A percentile compares a stretch with the other conserved stretches of the same genome.
phyloP scores from a whole-genome alignment of 345 rosid genomes.

The Iberis pinnata region DNA sequence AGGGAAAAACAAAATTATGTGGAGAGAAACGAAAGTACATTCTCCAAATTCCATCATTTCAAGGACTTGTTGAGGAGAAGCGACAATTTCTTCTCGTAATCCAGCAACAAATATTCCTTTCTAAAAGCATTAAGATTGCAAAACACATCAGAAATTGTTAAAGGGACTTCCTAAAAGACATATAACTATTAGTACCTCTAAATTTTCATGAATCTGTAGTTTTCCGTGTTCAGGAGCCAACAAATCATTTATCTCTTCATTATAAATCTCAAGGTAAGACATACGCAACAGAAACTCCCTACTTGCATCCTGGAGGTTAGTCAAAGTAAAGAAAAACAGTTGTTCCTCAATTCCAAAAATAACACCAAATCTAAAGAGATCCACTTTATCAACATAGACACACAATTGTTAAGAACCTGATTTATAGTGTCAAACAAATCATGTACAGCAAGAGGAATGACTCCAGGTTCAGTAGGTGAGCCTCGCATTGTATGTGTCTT shows the following conservation, averaged over 20 bases:
- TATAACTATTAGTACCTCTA: conserved; percentile 61
- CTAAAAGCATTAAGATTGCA: conserved; percentile 34
- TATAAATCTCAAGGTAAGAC: conserved; percentile 94
- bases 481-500: conserved; percentile 99
- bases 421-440: conserved; percentile 62
- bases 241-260: conserved; percentile 88
- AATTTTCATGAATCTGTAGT: conserved; percentile 82
- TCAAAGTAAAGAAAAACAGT: conserved; percentile 3
- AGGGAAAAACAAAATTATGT: neutral
- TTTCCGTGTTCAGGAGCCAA: conserved; percentile 90
- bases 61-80: conserved; percentile 85
- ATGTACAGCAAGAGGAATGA: conserved; percentile 74
- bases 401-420: conserved; percentile 37
- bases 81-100: conserved; percentile 85
- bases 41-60: conserved; percentile 89
- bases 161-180: neutral
- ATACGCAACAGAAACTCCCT: conserved; percentile 89
- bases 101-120: conserved; percentile 96
- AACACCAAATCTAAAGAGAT: conserved; percentile 3
- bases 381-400: neutral
- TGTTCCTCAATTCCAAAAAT: neutral
- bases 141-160: conserved; percentile 8
- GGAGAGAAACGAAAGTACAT: conserved; percentile 35
- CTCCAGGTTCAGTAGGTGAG: conserved; percentile 63
- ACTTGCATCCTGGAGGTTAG: conserved; percentile 40